Evolutionary conservation across 148 eudicot genomes (phyloP), one percentile per base, ranked within the genome.

Genomic region (Cornus controversa): DNA sequence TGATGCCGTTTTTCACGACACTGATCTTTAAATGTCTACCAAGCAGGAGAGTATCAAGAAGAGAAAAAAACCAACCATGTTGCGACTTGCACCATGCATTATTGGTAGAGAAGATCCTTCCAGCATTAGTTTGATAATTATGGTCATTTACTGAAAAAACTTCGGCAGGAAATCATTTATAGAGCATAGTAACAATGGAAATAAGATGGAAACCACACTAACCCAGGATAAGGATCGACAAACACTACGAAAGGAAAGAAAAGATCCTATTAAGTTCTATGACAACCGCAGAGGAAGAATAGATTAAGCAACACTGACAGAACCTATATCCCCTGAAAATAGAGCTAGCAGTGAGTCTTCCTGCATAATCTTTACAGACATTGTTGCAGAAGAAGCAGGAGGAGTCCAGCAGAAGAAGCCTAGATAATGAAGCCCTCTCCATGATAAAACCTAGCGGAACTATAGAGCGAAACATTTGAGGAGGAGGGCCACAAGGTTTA

Each of bases 361-460:
- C 68, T 22, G 54, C 47, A 60, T 20, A 64, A 36, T 34, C 50
- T 60, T 34, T 15, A 65, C 8, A 11, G 65, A 75, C 54, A 28
- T 27, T 34, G 36, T 60, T 22, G 24, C 1, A 78, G 71, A 53
- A 68, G 78, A 71, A 67, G 31, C 16, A 40, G 58, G 18, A 40
- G 58, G 18, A 70, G 2, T 64, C 25, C 74, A 18, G 72, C 66
- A 54, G 69, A 69, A 31, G 58, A 69, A 78, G 76, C 78, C 72
- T 69, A 73, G 73, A 74, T n/a, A 53, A 69, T 73, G 71, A 77
- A 69, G 73, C 77, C 66, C 53, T 57, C 79, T 54, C 73, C 68
- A 75, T 31, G 76, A 75, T 68, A 79, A 70, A 70, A 77, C 84
- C 89, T 86, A 77, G 50, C 42, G 90, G 85, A 87, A 78, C 72